These are phyloP conservation scores for Mycena belliarum DNA, from an alignment of 768 basidiomycete genomes.

Conservation along the genomic window DNA sequence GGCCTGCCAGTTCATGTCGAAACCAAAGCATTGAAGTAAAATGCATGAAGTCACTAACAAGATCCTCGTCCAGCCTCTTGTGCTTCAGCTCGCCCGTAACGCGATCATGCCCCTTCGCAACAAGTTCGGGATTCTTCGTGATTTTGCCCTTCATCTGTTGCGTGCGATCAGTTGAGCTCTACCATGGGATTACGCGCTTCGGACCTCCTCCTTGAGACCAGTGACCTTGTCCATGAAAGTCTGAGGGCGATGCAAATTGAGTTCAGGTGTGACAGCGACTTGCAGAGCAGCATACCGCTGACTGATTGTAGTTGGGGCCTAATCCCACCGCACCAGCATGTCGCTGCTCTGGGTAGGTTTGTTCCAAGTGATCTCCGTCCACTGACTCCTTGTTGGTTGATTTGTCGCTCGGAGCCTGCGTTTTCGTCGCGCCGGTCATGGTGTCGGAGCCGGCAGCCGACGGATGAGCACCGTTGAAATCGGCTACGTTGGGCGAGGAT, in stretches of 20 bases:
- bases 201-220: constrained; percentile 36
- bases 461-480: constrained; percentile 18
- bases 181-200: too few species aligned
- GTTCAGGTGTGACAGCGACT: not conserved
- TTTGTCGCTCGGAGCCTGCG: not conserved
- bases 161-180: constrained; percentile 33
- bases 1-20: not conserved
- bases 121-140: constrained; percentile 28
- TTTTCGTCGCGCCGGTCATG: constrained; percentile 14
- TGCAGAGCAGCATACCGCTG: constrained; percentile 31
- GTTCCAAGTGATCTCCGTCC: not conserved
- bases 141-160: constrained; percentile 38
- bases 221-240: constrained; percentile 33
- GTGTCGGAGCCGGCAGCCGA: constrained; percentile 23
- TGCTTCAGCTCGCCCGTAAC: constrained; percentile 34
- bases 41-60: constrained; percentile 3
- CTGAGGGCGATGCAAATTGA: constrained; percentile 21
- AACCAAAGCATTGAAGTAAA: not conserved
- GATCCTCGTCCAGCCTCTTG: constrained; percentile 30
- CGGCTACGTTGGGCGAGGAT: constrained; percentile 6
- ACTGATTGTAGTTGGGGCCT: constrained; percentile 40
- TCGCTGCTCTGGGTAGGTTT: constrained; percentile 40
- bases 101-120: constrained; percentile 32
- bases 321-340: constrained; percentile 47
- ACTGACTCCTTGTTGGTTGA: constrained; percentile 1